A percentile compares a stretch with the other conserved stretches of the same genome.
Evolutionary conservation across 164 flowering plant genomes (phyloP).

Genomic region (Liriodendron chinense): DNA sequence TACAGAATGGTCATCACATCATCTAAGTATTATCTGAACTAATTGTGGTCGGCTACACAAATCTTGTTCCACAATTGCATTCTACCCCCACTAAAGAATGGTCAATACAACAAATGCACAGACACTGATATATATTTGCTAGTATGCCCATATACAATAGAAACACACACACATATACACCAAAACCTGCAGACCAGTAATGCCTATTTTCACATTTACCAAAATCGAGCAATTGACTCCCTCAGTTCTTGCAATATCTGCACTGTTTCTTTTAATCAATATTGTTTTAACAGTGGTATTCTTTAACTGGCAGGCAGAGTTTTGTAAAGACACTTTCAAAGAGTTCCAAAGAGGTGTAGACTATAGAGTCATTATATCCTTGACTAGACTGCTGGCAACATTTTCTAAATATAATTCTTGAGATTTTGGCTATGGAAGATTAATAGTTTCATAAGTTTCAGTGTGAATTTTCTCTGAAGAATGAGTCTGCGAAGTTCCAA

Average conservation of each 20-base stretch:
- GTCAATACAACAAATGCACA: too few species aligned
- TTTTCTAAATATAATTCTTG: background rate
- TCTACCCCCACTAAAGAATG: too few species aligned
- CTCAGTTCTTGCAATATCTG: background rate
- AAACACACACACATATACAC: too few species aligned
- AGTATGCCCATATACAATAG: too few species aligned
- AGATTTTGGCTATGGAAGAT: background rate
- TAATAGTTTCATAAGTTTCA: slow-evolving; percentile 27
- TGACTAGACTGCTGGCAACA: background rate
- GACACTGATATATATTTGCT: too few species aligned
- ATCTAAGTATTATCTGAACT: too few species aligned
- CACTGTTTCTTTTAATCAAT: background rate
- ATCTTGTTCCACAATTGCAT: too few species aligned
- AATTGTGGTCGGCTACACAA: too few species aligned
- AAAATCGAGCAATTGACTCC: too few species aligned
- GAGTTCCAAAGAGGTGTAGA: slow-evolving; percentile 79
- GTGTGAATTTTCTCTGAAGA: slow-evolving; percentile 76
- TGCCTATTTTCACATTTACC: too few species aligned
- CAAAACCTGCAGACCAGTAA: too few species aligned
- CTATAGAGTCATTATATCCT: background rate
- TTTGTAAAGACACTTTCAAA: slow-evolving; percentile 77
- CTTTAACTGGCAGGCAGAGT: slow-evolving; percentile 48
- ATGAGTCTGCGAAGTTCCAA: slow-evolving; percentile 69
- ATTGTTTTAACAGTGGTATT: background rate
- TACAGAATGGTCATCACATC: too few species aligned